These are phyloP conservation scores for Nymphaea colorata DNA, from an alignment of 164 flowering plant species.

Conservation along the genomic window DNA sequence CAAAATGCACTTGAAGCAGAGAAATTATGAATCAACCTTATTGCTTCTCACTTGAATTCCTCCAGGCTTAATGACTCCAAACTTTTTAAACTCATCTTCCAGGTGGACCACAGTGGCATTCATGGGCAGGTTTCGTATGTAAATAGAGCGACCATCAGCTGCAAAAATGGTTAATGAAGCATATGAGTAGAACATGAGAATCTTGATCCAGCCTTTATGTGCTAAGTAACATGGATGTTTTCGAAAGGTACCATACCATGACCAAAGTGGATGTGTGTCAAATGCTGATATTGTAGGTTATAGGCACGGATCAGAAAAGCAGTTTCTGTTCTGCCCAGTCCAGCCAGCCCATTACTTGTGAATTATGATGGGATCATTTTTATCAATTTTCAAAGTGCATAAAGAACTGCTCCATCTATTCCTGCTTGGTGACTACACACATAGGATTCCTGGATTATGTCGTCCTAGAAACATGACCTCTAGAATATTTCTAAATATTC, in stretches of 20 bases:
- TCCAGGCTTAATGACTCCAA: constrained; percentile 55
- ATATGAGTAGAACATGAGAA: constrained; percentile 12
- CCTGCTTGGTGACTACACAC: too few relatives aligned
- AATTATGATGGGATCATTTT: too few relatives aligned
- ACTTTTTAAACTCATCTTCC: constrained; percentile 58
- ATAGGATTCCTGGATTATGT: too few relatives aligned
- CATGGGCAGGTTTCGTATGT: constrained; percentile 49
- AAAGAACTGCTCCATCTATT: too few relatives aligned
- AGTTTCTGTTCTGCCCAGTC: too few relatives aligned
- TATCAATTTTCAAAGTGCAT: too few relatives aligned
- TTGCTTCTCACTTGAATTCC: constrained; percentile 66
- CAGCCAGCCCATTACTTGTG: not conserved
- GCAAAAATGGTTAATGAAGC: constrained; percentile 5
- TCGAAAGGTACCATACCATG: too few relatives aligned
- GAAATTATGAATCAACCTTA: constrained; percentile 22
- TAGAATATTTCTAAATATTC: too few relatives aligned
- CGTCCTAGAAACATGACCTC: too few relatives aligned
- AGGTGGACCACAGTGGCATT: constrained; percentile 44
- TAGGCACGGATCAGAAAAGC: not conserved
- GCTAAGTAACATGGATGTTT: not conserved
- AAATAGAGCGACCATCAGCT: constrained; percentile 72
- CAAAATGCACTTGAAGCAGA: not conserved
- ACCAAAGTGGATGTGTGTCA: too few relatives aligned
- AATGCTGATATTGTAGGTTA: too few relatives aligned
- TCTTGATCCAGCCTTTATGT: constrained; percentile 5